Evolutionary conservation across 176 grass and related monocot species (phyloP), one percentile per base, ranked within the genome.

Genomic region (Juncus inflexus): DNA sequence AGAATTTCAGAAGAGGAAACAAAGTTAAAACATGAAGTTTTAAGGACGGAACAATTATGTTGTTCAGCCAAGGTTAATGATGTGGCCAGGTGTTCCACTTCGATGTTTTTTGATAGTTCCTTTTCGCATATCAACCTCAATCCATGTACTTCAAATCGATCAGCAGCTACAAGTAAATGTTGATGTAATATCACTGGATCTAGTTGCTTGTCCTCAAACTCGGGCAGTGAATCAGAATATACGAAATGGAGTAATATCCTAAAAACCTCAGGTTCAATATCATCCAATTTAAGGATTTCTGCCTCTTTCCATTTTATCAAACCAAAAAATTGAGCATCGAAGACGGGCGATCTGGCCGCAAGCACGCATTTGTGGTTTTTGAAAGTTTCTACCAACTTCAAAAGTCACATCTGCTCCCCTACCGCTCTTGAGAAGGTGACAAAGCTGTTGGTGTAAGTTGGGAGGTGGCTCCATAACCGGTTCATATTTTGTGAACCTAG

Each of bases 271-370:
- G 75, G 51, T 69, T 77, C 54, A 7, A 77, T 58, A 7, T 77
- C 75, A 38, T 78, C 66, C 15, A 78, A 36, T 60, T 40, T 59
- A 19, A 77, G 14, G 8, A 5, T 45, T 0, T 38, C 13, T 9
- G 43, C 37, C 10, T 35, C 12, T 58, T 63, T 63, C 11, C 58
- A 16, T 19, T 37, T 59, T 7, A 77, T 59, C 4, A 7, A 16
- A 40, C 62, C 63, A 36, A 77, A 77, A 59, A 77, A 77, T 77
- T 77, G 64, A 3, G 74, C 64, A 28, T 1, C 12, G 59, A 77
- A 77, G 0, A 77, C 74, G 36, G 45, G 28, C 42, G 64, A 77
- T 19, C 74, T 56, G 39, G 55, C 74, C 2, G 52, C 16, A n/a
- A 77, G 64, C 56, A 79, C 40, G 16, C 0, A 6, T 4, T 43